Percentiles rank a stretch among this genome's conserved stretches.
Conservation (phyloP, 2,329 filamentous ascomycete genomes). For the Teratosphaeria gauchensis region DNA sequence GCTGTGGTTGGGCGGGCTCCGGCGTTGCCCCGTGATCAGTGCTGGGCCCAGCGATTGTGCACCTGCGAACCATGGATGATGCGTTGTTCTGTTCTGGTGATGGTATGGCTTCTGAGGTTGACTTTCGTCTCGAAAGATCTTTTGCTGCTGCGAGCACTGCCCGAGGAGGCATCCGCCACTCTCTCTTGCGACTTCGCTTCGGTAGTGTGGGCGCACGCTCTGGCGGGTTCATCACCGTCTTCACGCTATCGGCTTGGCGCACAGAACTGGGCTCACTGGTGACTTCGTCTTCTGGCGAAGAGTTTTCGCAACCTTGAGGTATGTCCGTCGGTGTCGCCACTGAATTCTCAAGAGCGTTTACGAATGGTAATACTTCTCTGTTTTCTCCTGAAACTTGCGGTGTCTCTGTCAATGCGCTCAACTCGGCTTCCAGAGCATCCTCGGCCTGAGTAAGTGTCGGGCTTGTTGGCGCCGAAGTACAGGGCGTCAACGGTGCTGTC, state of each 20-base stretch:
- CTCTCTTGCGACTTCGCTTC: slow-evolving; percentile 33
- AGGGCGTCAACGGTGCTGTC: slow-evolving; percentile 4
- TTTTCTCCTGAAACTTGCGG: slow-evolving; percentile 1
- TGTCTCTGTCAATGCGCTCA: slow-evolving; percentile 10
- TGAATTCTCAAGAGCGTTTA: no score
- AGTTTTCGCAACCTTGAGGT: neutral
- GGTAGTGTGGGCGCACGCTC: slow-evolving; percentile 28
- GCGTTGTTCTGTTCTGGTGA: neutral
- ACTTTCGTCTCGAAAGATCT: neutral
- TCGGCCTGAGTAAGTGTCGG: slow-evolving; percentile 41
- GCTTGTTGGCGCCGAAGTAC: slow-evolving; percentile 20
- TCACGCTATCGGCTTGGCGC: slow-evolving; percentile 14
- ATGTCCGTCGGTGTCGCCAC: neutral
- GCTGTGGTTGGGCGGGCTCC: neutral
- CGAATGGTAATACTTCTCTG: no score
- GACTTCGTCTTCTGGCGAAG: neutral
- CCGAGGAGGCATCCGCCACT: slow-evolving; percentile 15
- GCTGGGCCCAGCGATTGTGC: neutral
- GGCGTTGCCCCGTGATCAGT: neutral
- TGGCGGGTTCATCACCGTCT: slow-evolving; percentile 23
- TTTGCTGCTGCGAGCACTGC: neutral
- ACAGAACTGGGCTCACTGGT: neutral
- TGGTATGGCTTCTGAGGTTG: neutral
- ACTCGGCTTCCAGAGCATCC: slow-evolving; percentile 25
- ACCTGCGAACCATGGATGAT: neutral